Conservation (phyloP, 1,139 yeast genomes). For the Trichomonascaceae sp. region DNA sequence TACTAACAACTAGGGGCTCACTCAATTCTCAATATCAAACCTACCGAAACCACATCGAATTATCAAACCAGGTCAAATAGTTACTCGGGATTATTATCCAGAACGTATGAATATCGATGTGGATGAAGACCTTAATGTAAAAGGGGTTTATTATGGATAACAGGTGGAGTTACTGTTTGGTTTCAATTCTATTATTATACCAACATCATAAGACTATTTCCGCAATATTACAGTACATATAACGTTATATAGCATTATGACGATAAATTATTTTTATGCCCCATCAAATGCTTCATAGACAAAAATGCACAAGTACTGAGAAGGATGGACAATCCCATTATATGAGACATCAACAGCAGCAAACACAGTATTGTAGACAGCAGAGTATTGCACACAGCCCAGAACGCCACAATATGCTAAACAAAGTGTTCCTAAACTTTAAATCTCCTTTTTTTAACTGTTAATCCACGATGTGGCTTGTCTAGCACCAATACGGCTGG, state of each 20-base stretch:
- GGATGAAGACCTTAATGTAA: conserved; percentile 21
- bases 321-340: too few species aligned
- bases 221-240: not conserved
- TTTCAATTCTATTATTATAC: not conserved
- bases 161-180: not conserved
- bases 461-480: conserved; percentile 48
- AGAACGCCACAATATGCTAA: not conserved
- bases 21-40: conserved; percentile 11
- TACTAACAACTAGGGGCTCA: not conserved
- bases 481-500: conserved; percentile 71
- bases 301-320: not conserved
- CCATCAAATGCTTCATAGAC: not conserved
- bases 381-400: not conserved
- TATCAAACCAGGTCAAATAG: conserved; percentile 20
- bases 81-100: conserved; percentile 22
- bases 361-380: too few species aligned
- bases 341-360: too few species aligned
- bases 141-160: conserved; percentile 20
- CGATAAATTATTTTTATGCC: not conserved
- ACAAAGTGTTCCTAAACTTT: too few species aligned
- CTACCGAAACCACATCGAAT: conserved; percentile 24
- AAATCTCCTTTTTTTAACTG: conserved; percentile 15
- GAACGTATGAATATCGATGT: conserved; percentile 25
- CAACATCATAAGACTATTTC: not conserved
- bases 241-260: not conserved